Conservation (phyloP, 208 protist genomes). For the Tritrichomonas foetus region DNA sequence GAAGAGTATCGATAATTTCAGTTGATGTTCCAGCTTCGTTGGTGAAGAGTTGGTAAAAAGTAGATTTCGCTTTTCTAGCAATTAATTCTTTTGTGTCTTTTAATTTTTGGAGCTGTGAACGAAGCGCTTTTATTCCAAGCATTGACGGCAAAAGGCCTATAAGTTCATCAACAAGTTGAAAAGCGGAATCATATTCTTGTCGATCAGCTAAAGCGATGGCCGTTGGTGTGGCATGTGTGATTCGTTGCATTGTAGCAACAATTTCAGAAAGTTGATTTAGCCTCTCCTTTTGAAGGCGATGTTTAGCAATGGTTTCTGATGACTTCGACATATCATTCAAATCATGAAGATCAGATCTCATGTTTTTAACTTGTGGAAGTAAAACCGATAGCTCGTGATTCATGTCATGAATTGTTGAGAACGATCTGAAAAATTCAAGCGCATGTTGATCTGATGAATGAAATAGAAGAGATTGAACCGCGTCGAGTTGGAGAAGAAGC, state of each 20-base stretch:
- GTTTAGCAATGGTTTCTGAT: background rate
- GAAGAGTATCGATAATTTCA: background rate
- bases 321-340: background rate
- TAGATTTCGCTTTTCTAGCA: background rate
- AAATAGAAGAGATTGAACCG: background rate
- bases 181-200: background rate
- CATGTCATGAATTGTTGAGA: conserved; percentile 27
- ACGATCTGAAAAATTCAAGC: conserved; percentile 18
- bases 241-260: background rate
- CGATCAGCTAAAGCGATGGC: background rate
- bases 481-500: background rate
- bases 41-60: background rate
- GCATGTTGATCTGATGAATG: conserved; percentile 35
- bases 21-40: background rate
- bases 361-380: background rate
- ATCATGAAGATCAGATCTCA: background rate
- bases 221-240: background rate
- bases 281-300: background rate
- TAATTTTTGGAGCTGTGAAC: background rate
- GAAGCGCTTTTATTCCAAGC: background rate
- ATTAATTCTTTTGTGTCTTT: background rate
- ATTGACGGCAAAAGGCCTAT: background rate
- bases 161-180: background rate
- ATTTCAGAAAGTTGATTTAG: background rate
- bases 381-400: background rate